Evolutionary conservation across 2,329 filamentous ascomycete species (phyloP), one percentile per base, ranked within the genome.

Genomic region (Colletotrichum trifolii): DNA sequence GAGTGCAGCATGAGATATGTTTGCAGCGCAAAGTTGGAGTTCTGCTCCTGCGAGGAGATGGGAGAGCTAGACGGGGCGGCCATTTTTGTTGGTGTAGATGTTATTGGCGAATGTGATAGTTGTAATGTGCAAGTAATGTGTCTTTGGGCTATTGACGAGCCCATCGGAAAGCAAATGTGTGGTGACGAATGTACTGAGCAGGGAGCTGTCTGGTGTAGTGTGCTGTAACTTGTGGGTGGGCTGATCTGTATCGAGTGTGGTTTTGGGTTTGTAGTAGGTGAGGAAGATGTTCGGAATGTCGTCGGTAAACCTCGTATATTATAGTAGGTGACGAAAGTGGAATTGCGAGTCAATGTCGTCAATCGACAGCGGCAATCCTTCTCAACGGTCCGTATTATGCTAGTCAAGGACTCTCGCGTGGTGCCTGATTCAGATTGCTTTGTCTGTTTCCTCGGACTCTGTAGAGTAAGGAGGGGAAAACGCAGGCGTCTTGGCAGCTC

Each of bases 1-100:
- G 83, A 81, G 60, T 85, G 81, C 8, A 87, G 76, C 25, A 84
- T 73, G 59, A 86, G 77, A 66, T 87, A 87, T 69, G 85, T 81
- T 71, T 85, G 83, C 71, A 87, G 75, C 57, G 82, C 81, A 43
- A 85, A 78, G 68, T 79, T 79, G 68, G 81, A 81, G 71, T 77
- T 76, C 67, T 79, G 77, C 57, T 72, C 68, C 59, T 63, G 52
- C 15, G 60, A 33, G 25, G 66, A 58, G 38, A 58, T 54, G 38
- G 60, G 46, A 2, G 49, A 42, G 2, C 48, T 67, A 8, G 52
- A 54, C 12, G 66, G 47, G 9, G 57, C 60, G 3, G 61, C 58
- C 60, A 66, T 67, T 46, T 40, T 69, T 56, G 54, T 12, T 15
- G 56, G 39, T 43, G 60, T 54, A 48, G 42, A 42, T 46, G 40